Base-by-base conservation (phyloP, 2,329 filamentous ascomycete species). In the Chalara sp. region DNA sequence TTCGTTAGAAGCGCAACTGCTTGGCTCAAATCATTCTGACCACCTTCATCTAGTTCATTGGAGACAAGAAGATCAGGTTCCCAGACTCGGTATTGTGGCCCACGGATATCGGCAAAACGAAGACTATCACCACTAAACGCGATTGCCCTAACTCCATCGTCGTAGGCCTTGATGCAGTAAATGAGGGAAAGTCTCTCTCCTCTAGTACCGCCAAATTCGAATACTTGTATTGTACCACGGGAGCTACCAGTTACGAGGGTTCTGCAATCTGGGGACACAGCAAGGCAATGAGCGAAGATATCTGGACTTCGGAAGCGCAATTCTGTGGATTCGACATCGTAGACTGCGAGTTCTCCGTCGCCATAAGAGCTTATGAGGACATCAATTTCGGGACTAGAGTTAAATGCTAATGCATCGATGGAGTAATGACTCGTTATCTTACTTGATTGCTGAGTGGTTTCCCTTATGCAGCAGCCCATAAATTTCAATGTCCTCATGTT, bases 61-160 rank as follows among this genome's bases (percentile, higher is more conserved):
- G 61, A 52, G 4, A 66, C 57, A 5, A 70, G 57, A 13, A 59
- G 62, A 3, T 61, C 51, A 11, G 67, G 67, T 6, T 65, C 66
- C 69, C 68, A 71, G 3, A 70, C 58, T n/a, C 63, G 57, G 41
- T 59, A 66, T 44, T 65, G 63, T 3, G 54, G 56, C 10, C 58
- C 59, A 43, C 61, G 58, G 6, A 69, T 58, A 41, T 70, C 66
- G 40, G 67, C 42, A 48, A 70, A 62, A 6, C 64, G 62, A 6
- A 60, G 50, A 13, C 63, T 59, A 47, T 69, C 65, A 7, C 48
- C 41, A 49, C 56, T 66, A 40, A 70, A 69, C 3, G 56, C 54
- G 7, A 71, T 47, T 1, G 48, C 55, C 37, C 56, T 53, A 21
- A 70, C 64, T 1, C 51, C 43, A 29, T 63, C 56, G 3, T 66